phyloP scores from a whole-genome alignment of 2,329 filamentous ascomycete species.

The Cercospora nicotianae region DNA sequence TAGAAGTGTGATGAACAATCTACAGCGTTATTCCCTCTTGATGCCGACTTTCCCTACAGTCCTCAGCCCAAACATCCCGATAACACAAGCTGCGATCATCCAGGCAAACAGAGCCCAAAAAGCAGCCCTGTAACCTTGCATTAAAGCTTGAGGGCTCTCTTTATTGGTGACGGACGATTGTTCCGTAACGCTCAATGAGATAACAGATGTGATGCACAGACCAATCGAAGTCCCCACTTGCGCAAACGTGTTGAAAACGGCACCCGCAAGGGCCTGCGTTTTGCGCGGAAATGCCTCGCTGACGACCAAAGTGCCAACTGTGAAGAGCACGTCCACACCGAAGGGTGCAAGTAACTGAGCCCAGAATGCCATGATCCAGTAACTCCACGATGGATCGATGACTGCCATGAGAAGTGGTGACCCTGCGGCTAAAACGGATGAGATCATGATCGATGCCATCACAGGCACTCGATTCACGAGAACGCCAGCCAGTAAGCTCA shows the following conservation, averaged over 20 bases:
- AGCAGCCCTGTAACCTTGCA: slow-evolving; percentile 43
- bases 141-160: slow-evolving; percentile 29
- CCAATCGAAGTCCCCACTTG: slow-evolving; percentile 47
- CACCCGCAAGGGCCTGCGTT: slow-evolving; percentile 48
- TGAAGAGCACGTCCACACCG: slow-evolving; percentile 41
- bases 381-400: slow-evolving; percentile 48
- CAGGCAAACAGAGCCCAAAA: slow-evolving; percentile 45
- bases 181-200: slow-evolving; percentile 35
- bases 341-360: slow-evolving; percentile 24
- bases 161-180: slow-evolving; percentile 32
- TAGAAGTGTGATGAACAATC: neutral
- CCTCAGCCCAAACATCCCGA: slow-evolving; percentile 43
- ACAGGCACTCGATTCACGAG: slow-evolving; percentile 27
- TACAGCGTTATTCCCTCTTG: slow-evolving; percentile 36
- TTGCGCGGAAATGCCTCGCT: slow-evolving; percentile 43
- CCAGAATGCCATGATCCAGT: slow-evolving; percentile 43
- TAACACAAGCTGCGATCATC: slow-evolving; percentile 32
- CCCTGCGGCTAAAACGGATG: slow-evolving; percentile 28
- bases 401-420: slow-evolving; percentile 52
- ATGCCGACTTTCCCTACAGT: slow-evolving; percentile 46
- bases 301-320: slow-evolving; percentile 47
- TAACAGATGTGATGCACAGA: slow-evolving; percentile 43
- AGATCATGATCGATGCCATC: slow-evolving; percentile 18
- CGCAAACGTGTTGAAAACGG: slow-evolving; percentile 48
- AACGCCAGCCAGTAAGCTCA: slow-evolving; percentile 34